Conservation (phyloP, 208 protist species). For the Crithidia mellificae region DNA sequence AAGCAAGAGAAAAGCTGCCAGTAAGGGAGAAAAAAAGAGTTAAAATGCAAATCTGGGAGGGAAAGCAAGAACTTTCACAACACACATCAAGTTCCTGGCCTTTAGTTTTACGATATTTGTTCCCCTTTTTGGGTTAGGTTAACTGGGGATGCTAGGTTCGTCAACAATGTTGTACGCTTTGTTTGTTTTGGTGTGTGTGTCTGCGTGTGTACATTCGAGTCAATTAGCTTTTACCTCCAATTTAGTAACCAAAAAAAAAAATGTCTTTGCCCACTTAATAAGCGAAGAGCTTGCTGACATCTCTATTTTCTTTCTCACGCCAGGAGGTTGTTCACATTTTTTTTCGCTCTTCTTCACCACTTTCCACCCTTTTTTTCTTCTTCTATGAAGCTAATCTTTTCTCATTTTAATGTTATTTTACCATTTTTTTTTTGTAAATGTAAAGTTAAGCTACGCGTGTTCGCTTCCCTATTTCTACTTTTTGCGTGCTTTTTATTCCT, state of each 20-base stretch:
- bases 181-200: constrained; percentile 3
- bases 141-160: not conserved
- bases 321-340: constrained; percentile 10
- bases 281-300: not conserved
- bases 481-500: too few relatives aligned
- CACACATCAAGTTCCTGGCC: too few relatives aligned
- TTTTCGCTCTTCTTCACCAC: not conserved
- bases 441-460: not conserved
- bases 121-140: too few relatives aligned
- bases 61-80: too few relatives aligned
- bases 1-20: too few relatives aligned
- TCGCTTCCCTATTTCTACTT: not conserved
- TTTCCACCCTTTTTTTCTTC: not conserved
- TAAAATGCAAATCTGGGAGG: too few relatives aligned
- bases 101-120: too few relatives aligned
- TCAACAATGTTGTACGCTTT: not conserved
- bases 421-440: not conserved
- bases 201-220: too few relatives aligned
- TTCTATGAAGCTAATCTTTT: constrained; percentile 6
- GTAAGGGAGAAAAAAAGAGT: too few relatives aligned
- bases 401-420: not conserved
- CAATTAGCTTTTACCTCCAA: too few relatives aligned
- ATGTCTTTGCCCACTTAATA: not conserved
- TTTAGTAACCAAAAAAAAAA: too few relatives aligned
- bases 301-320: not conserved